Conservation (phyloP, 2,329 filamentous ascomycete genomes). For the Paraphoma sp. region DNA sequence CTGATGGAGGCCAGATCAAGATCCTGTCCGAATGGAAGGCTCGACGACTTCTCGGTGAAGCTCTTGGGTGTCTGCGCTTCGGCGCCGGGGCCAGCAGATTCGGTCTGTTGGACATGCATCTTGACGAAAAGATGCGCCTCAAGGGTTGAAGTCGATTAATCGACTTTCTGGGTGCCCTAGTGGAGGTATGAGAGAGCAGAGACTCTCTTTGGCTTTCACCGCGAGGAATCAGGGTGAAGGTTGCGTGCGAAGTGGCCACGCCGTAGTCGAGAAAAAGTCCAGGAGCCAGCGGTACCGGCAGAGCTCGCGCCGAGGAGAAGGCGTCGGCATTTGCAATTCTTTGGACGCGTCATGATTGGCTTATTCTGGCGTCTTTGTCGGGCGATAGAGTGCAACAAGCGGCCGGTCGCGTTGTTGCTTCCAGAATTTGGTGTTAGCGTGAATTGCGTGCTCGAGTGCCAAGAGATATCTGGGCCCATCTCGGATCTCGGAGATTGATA, state of each 20-base stretch:
- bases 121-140: constrained; percentile 21
- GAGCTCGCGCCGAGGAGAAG: constrained; percentile 29
- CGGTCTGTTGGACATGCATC: constrained; percentile 48
- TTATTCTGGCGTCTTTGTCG: constrained; percentile 19
- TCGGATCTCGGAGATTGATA: constrained; percentile 33
- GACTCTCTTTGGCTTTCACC: constrained; percentile 19
- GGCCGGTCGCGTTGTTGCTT: constrained; percentile 31
- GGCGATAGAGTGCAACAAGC: constrained; percentile 35
- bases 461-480: constrained; percentile 20
- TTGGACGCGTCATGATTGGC: constrained; percentile 37
- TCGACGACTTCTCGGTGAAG: constrained; percentile 54
- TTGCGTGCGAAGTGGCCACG: constrained; percentile 8
- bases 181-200: constrained; percentile 4
- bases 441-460: constrained; percentile 32
- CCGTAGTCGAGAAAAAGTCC: constrained; percentile 23
- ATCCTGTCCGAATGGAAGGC: constrained; percentile 60
- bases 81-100: constrained; percentile 46
- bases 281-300: constrained; percentile 37
- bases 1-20: constrained; percentile 67
- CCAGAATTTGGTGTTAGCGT: constrained; percentile 38
- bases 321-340: constrained; percentile 26
- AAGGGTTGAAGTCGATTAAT: neutral
- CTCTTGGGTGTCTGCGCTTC: constrained; percentile 38
- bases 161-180: neutral
- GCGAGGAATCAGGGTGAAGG: constrained; percentile 20